Base-by-base conservation (phyloP, 805 yeast species). In the Isabelozyma gotoi region DNA sequence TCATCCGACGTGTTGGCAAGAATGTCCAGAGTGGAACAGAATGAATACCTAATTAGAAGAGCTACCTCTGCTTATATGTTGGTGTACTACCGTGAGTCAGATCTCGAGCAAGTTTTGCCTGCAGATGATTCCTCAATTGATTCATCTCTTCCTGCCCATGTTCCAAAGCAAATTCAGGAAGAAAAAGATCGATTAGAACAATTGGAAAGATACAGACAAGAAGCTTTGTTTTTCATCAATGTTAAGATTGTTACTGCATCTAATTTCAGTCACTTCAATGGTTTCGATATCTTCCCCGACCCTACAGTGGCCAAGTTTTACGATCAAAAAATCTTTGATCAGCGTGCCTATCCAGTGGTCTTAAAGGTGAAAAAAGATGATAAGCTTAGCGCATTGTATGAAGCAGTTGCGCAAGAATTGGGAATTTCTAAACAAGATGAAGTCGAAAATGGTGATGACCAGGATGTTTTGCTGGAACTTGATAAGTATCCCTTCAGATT, bases 11-110 rank as follows among this genome's bases (percentile, higher is more conserved):
- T 76, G 36, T 60, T 81, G 16, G 68, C 76, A 33, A 68, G 67
- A 40, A 64, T 85, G 67, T 65, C 84, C 0, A 74, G 85, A 53
- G 67, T 67, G 12, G 84, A 85, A 49, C 84, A 80, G 43, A 82
- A 81, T 47, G 83, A 77, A 39, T 83, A 84, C 47, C 47, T 68
- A 36, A 68, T 86, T 20, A 80, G 88, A 51, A 81, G 96, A 38
- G 94, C 89, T 32, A 91, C 98, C 0, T 88, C 94, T 34, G 99
- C 99, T 2, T 94, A 94, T 59, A 94, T 94, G 99, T 78, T 94
- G 65, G 98, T 94, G 2, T 94, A 94, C 60, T 78, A 91, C 49
- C 77, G 96, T 42, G 81, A 87, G 57, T 67, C 77, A 2, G 77
- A 77, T 33, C 63, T 81, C 32, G 73, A 71, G 2, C 75, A 74